These are phyloP conservation scores for Daldinia eschscholtzii DNA, from an alignment of 2,329 filamentous ascomycete species.

Conservation along the genomic window DNA sequence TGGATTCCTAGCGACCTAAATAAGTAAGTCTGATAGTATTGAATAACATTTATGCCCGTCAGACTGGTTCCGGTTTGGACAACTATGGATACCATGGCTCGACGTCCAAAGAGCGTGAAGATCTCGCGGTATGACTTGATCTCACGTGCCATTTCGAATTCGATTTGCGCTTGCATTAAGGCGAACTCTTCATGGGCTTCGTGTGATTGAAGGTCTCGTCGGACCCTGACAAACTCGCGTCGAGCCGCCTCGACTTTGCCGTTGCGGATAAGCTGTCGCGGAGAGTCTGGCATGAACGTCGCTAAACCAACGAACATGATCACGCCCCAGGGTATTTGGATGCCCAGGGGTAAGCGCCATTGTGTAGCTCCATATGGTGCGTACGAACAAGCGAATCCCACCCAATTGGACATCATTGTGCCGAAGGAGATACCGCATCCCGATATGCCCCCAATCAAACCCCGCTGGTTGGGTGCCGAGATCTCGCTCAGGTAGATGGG, in stretches of 20 bases:
- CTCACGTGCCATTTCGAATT: constrained; percentile 69
- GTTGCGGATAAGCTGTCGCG: constrained; percentile 64
- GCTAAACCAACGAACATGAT: constrained; percentile 65
- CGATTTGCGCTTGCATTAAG: constrained; percentile 66
- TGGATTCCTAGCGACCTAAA: constrained; percentile 64
- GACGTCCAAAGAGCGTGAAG: constrained; percentile 63
- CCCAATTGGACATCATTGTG: constrained; percentile 69
- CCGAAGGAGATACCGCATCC: constrained; percentile 68
- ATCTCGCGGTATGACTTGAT: constrained; percentile 65
- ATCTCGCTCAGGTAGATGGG: constrained; percentile 69
- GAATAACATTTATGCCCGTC: constrained; percentile 70
- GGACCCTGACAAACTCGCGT: constrained; percentile 61
- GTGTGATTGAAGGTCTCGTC: constrained; percentile 59
- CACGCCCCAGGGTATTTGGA: constrained; percentile 69
- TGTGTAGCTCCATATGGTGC: constrained; percentile 65
- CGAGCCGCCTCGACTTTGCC: constrained; percentile 64
- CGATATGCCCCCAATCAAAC: constrained; percentile 66
- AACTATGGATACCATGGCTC: constrained; percentile 65
- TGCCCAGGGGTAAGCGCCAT: constrained; percentile 67
- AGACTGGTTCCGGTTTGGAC: constrained; percentile 70
- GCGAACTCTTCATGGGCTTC: constrained; percentile 65
- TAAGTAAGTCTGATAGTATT: constrained; percentile 58
- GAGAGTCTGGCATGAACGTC: constrained; percentile 69
- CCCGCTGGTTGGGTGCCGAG: constrained; percentile 61
- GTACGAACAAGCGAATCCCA: constrained; percentile 67